phyloP scores from a whole-genome alignment of 176 grass and related monocot species.

The Oryza australiensis region DNA sequence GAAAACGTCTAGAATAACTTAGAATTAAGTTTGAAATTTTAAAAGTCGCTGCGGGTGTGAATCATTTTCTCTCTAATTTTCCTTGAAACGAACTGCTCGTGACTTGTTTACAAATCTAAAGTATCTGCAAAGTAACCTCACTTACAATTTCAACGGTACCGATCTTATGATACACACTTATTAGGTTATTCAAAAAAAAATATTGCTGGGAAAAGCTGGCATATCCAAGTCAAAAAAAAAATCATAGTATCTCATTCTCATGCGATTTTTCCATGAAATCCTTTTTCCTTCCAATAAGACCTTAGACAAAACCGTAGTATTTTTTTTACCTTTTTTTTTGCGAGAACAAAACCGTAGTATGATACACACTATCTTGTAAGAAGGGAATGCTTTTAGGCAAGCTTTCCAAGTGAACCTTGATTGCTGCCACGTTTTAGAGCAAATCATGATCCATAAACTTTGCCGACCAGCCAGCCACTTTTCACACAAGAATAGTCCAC shows the following conservation, averaged over 20 bases:
- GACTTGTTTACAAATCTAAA: too few relatives aligned
- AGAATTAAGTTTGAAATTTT: too few relatives aligned
- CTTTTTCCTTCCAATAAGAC: background rate
- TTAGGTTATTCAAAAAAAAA: background rate
- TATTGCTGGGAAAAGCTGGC: background rate
- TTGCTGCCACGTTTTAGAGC: slow-evolving; percentile 19
- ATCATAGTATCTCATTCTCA: background rate
- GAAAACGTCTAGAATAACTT: too few relatives aligned
- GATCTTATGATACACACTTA: background rate
- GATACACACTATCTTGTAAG: background rate
- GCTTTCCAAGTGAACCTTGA: slow-evolving; percentile 25
- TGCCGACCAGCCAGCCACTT: slow-evolving; percentile 9
- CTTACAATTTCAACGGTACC: background rate
- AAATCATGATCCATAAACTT: slow-evolving; percentile 42
- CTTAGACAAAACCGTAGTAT: background rate
- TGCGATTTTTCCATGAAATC: background rate
- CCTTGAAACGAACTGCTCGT: too few relatives aligned
- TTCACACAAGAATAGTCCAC: background rate
- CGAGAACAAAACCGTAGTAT: background rate
- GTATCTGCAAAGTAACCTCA: background rate
- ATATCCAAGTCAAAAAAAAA: background rate
- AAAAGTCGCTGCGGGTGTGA: too few relatives aligned
- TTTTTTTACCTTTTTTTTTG: too few relatives aligned
- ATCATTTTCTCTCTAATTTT: too few relatives aligned
- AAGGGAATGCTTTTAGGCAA: background rate